These are phyloP conservation scores for Neurospora terricola DNA, from an alignment of 495 filamentous ascomycete species.

Conservation along the genomic window DNA sequence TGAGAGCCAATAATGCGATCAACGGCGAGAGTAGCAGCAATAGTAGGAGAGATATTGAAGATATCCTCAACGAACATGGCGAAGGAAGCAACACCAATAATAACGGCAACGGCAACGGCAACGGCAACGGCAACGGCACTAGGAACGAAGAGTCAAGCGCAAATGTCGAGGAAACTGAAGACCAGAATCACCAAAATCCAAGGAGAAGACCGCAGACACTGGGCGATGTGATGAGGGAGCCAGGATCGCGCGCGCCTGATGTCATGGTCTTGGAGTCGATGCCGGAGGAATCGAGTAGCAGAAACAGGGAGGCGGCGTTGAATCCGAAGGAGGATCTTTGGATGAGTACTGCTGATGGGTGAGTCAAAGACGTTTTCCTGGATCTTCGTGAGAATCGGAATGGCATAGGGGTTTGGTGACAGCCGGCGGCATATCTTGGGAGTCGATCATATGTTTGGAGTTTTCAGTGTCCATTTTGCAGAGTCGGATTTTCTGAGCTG, in stretches of 20 bases:
- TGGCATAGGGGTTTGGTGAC: not conserved
- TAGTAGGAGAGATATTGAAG: not conserved
- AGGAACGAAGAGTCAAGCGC: not conserved
- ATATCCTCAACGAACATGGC: not conserved
- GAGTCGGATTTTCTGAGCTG: not conserved
- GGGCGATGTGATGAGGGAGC: conserved; percentile 32
- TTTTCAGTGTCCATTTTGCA: not conserved
- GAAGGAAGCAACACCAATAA: conserved; percentile 1
- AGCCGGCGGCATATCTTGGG: not conserved
- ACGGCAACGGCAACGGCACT: not conserved
- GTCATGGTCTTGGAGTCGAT: conserved; percentile 29
- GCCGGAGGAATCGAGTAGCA: conserved; percentile 8
- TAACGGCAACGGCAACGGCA: not conserved
- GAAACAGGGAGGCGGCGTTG: conserved; percentile 9
- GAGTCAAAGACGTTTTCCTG: conserved; percentile 9
- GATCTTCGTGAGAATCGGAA: not conserved
- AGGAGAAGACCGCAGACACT: conserved; percentile 18
- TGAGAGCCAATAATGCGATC: not conserved
- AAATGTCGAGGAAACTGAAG: not conserved
- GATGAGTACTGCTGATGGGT: conserved; percentile 37
- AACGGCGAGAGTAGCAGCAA: not conserved
- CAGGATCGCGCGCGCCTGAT: conserved; percentile 24
- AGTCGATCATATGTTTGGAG: not conserved
- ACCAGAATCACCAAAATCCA: not conserved
- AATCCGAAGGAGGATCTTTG: conserved; percentile 38